These are phyloP conservation scores for Podospora australis DNA, from an alignment of 495 filamentous ascomycete genomes.

Conservation along the genomic window DNA sequence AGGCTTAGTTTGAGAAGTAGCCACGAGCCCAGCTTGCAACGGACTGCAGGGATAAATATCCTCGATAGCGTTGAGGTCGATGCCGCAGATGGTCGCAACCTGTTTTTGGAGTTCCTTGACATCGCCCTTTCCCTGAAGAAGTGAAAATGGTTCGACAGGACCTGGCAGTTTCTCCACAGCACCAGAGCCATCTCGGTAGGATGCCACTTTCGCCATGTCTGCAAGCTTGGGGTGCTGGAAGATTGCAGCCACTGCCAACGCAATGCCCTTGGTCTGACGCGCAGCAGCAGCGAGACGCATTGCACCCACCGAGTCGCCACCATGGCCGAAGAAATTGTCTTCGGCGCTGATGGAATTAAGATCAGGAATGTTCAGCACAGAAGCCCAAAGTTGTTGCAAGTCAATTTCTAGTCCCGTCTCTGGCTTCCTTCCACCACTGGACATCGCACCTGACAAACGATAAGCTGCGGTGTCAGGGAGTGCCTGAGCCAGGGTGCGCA, in stretches of 20 bases:
- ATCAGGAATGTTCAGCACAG: conserved; percentile 20
- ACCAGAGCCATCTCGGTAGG: not conserved
- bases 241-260: conserved; percentile 47
- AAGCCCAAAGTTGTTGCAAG: conserved; percentile 27
- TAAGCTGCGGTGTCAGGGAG: conserved; percentile 8
- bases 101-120: conserved; percentile 1
- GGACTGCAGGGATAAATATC: conserved; percentile 60
- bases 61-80: conserved; percentile 23
- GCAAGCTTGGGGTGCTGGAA: conserved; percentile 45
- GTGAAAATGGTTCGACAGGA: conserved; percentile 10
- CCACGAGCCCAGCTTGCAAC: conserved; percentile 56
- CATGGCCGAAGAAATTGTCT: conserved; percentile 57
- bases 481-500: conserved; percentile 12
- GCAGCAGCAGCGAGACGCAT: conserved; percentile 60
- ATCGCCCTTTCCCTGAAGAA: conserved; percentile 1
- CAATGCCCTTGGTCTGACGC: conserved; percentile 40
- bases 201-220: conserved; percentile 31
- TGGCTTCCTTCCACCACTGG: not conserved
- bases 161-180: conserved; percentile 1
- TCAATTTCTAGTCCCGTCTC: conserved; percentile 20
- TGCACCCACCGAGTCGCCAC: conserved; percentile 64
- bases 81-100: conserved; percentile 14
- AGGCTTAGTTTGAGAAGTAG: conserved; percentile 33
- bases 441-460: conserved; percentile 5
- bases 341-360: conserved; percentile 38